Evolutionary conservation across 2,329 filamentous ascomycete species (phyloP), one percentile per base, ranked within the genome.

Genomic region (Pleoardoris graminearum): DNA sequence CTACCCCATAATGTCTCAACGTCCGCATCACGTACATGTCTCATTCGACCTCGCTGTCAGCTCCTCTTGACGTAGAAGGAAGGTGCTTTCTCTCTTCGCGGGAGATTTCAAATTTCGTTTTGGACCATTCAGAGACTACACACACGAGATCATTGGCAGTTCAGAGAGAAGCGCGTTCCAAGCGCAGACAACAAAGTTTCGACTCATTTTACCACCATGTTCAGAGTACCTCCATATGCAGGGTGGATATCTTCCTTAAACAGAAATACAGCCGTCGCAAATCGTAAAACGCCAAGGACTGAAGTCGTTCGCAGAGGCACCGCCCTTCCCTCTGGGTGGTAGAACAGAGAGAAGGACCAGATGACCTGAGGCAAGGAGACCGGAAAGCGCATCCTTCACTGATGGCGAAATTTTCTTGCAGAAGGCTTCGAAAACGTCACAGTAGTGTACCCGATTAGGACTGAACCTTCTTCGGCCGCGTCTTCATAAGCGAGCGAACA

Each of bases 11-110:
- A 12, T 42, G 44, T 36, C 44, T 37, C 44, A n/a, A 21, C 19
- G 32, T 32, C 27, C 7, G 19, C 43, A 46, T 46, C 43, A 46
- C 43, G 32, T 37, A 36, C n/a, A 36, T 19, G 43, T 29, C 44
- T 47, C 44, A 47, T 47, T 30, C 44, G 44, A 25, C 44, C 44
- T 36, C 44, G n/a, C 23, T 21, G 32, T 33, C 22, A n/a, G 32
- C 10, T 11, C 44, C 3, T 29, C 30, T 21, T 22, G 10, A 29
- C 44, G 14, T 16, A 37, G 23, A n/a, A 11, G 33, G 44, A 47
- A 37, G 44, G 32, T 47, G 33, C 44, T 21, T 14, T 22, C 8
- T 4, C 19, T 14, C 41, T 27, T 33, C 7, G 27, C 17, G 17
- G 21, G 30, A 35, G 14, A 25, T 22, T 16, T 22, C 16, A 32